Evolutionary conservation across 2,329 filamentous ascomycete genomes (phyloP), one percentile per base, ranked within the genome.

Genomic region (Colletotrichum tropicale): DNA sequence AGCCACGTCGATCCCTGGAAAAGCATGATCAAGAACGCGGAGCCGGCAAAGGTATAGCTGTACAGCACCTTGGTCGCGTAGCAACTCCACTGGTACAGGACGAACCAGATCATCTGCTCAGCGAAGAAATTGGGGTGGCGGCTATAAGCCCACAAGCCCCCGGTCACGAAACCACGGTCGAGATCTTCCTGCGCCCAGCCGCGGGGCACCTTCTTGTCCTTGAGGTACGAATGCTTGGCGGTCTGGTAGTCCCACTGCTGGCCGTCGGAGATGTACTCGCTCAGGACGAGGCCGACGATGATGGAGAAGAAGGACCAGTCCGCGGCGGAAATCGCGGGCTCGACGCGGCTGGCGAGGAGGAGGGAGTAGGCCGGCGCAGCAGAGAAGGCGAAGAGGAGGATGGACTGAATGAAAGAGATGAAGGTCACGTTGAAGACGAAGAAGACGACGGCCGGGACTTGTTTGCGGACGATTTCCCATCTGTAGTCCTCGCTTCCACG

Each of bases 101-200:
- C 87, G 70, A 98, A 89, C 97, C 97, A 99, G 80, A 98, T 92
- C 34, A 92, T 88, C 86, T 98, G 97, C 85, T 99, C 97, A 7
- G 95, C 95, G 7, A 94, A 92, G 82, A 98, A 99, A 84, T 99
- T 99, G 64, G 97, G 97, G 84, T 99, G 98, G 61, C 97, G 91
- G 79, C 94, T 96, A 87, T 93, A 96, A 1, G 93, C 93, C 93
- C 95, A 99, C 9, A 99, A 88, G 0, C 97, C 97, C 6, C 89
- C 92, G 10, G 95, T 94, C 78, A 94, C 89, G 85, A 99, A 99
- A 56, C 97, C 97, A 48, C 96, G 94, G 78, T 98, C 95, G 30
- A 99, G 91, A 70, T 98, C 95, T 76, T 92, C 91, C 78, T 93
- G 92, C 1, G 88, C 89, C 84, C 90, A 96, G 26, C 86, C 89